Base-by-base conservation (phyloP, 2,329 filamentous ascomycete genomes). In the Neoscytalidium dimidiatum region DNA sequence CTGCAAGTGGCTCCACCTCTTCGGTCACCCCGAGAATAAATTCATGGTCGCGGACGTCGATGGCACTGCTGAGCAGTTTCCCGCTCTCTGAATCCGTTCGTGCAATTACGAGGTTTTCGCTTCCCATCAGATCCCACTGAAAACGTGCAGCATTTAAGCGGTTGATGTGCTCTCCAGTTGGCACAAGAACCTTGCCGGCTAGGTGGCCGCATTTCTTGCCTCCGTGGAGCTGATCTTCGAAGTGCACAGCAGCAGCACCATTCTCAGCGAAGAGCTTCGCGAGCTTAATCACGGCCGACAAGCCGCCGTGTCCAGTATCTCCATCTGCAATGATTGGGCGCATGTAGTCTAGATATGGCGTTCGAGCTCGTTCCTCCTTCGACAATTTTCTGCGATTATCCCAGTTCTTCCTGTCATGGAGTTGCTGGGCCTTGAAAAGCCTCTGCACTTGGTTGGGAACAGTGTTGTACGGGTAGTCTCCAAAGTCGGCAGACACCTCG, bases 181-280 rank as follows among this genome's bases (percentile, higher is more conserved):
- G 94, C 2, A 98, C 95, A 8, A 99, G 84, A 1, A 98, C 95
- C 78, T 98, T 99, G 70, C 95, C 95, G 0, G 95, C 95, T 67
- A 98, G 82, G 80, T 99, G 95, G 17, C 95, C 95, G 75, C 95
- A 99, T 81, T 98, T 99, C 84, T 99, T 99, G 67, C 95, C 95
- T 48, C 95, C 95, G 75, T 98, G 95, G 52, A 98, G 86, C 80
- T 99, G 95, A 75, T 99, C 95, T 79, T 99, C 95, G 68, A 99
- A 97, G 78, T 99, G 95, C 2, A 99, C 95, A 8, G 91, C 95
- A 0, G 95, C 95, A 0, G 95, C 95, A 62, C 95, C 95, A 71
- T 96, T 96, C 80, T 99, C 95, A 19, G 95, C 95, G 72, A 99
- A 99, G 7, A 98, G 87, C 81, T 98, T 99, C 44, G 95, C 94